These are phyloP conservation scores for Coemansia sp. DNA, from an alignment of 192 early-diverging fungal genomes.

Conservation along the genomic window DNA sequence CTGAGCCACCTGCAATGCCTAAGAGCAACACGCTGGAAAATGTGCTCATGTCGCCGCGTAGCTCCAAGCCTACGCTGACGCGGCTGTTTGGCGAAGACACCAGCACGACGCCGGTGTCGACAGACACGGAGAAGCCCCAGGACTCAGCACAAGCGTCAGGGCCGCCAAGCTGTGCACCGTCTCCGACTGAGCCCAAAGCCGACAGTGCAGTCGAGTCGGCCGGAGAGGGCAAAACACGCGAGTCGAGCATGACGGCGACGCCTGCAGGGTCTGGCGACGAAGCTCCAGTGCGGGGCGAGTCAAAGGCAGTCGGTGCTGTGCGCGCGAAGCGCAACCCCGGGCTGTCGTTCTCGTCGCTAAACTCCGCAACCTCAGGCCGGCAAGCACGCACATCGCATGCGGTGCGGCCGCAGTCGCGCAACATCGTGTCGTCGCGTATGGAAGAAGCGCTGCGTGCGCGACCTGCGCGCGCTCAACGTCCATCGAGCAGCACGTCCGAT, in stretches of 20 bases:
- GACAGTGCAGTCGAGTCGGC: constrained; percentile 1
- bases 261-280: constrained; percentile 16
- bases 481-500: constrained; percentile 7
- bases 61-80: constrained; percentile 19
- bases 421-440: constrained; percentile 37
- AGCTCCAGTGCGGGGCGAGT: background rate
- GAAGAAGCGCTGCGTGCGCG: constrained; percentile 44
- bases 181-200: constrained; percentile 12
- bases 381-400: constrained; percentile 19
- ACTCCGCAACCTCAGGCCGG: constrained; percentile 1
- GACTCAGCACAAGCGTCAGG: constrained; percentile 33
- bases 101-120: background rate
- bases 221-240: background rate
- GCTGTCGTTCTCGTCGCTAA: constrained; percentile 46
- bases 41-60: constrained; percentile 37
- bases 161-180: constrained; percentile 20
- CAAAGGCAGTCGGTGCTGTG: background rate
- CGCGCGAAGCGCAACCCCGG: constrained; percentile 26
- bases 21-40: constrained; percentile 26
- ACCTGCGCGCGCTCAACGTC: constrained; percentile 16
- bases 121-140: constrained; percentile 6
- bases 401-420: constrained; percentile 30
- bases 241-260: constrained; percentile 7
- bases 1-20: constrained; percentile 17
- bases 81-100: constrained; percentile 26